phyloP scores from a whole-genome alignment of 2,329 filamentous ascomycete genomes.

The Exserohilum turcica region DNA sequence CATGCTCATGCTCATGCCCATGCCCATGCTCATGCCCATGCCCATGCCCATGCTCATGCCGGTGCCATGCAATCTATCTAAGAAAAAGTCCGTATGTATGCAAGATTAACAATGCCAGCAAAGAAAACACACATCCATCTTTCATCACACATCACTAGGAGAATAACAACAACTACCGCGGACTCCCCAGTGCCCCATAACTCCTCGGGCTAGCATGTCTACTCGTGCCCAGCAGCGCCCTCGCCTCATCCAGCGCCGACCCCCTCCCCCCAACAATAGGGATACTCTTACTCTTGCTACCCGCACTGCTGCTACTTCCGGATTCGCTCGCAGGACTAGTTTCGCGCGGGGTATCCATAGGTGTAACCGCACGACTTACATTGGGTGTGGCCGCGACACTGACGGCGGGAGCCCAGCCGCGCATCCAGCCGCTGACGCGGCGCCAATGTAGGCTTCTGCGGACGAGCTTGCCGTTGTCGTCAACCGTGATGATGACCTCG shows the following conservation, averaged over 20 bases:
- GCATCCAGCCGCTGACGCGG: slow-evolving; percentile 67
- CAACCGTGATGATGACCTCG: slow-evolving; percentile 54
- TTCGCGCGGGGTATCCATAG: slow-evolving; percentile 28
- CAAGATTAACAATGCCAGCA: too few species aligned
- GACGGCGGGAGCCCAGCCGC: slow-evolving; percentile 65
- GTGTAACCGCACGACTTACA: slow-evolving; percentile 36
- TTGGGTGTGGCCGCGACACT: slow-evolving; percentile 46
- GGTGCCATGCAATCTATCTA: too few species aligned
- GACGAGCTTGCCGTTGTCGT: slow-evolving; percentile 38
- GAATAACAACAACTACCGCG: too few species aligned
- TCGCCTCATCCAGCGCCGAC: slow-evolving; percentile 43
- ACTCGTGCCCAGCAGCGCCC: slow-evolving; percentile 41
- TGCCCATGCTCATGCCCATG: too few species aligned
- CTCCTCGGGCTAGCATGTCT: slow-evolving; percentile 44
- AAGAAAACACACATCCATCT: too few species aligned
- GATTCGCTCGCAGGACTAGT: slow-evolving; percentile 18
- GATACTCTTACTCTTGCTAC: slow-evolving; percentile 27
- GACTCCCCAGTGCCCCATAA: slow-evolving; percentile 34
- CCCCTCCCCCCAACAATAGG: slow-evolving; percentile 26
- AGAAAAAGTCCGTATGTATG: too few species aligned
- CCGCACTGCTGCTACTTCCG: background rate
- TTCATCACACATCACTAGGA: too few species aligned
- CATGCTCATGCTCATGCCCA: too few species aligned
- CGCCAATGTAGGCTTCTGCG: slow-evolving; percentile 58
- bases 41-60: too few species aligned